Evolutionary conservation across 2,329 filamentous ascomycete genomes (phyloP), one percentile per base, ranked within the genome.

Genomic region (Colletotrichum sp.): DNA sequence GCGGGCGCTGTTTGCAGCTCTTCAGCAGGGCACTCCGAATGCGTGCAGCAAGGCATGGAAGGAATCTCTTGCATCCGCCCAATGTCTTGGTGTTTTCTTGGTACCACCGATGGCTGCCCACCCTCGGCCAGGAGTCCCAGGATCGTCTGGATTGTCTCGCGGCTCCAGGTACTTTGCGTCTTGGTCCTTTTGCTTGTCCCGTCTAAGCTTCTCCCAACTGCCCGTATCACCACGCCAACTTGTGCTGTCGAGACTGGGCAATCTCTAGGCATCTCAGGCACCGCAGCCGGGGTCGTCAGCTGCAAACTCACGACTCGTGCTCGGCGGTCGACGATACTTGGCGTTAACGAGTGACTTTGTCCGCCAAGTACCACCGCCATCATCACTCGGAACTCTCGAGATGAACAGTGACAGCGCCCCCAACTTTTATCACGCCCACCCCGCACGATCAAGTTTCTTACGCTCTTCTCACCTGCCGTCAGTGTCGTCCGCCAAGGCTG

Each of bases 21-120:
- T n/a, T 26, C 66, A 34, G 36, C 18, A 60, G 43, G 18, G 21
- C 28, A 38, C 48, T 4, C 13, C 48, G 32, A 52, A 58, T 28
- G 70, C 64, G 52, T 38, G n/a, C 21, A 32, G 18, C 48, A 71
- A 64, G 43, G 43, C 43, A 43, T 65, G 10, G 60, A 60, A 71
- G 69, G 62, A 75, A 64, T 55, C 62, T 32, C 36, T 55, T 52
- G 60, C 68, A 56, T 36, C 38, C n/a, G 56, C 62, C 69, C 70
- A 62, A 48, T 34, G 64, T 69, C 73, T 76, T 76, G 73, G 73
- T 75, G 73, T 76, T 76, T 75, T 73, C 73, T 76, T 73, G 73
- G 73, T 73, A 69, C 58, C 73, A 69, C 73, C 26, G 56, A 68
- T 73, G 30, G 43, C 34, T 32, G 61, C 30, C 72, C 62, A 36